Percentiles rank a stretch among this genome's conserved stretches.
Conservation (phyloP, 2,329 filamentous ascomycete genomes). For the Thermothelomyces thermophilus region DNA sequence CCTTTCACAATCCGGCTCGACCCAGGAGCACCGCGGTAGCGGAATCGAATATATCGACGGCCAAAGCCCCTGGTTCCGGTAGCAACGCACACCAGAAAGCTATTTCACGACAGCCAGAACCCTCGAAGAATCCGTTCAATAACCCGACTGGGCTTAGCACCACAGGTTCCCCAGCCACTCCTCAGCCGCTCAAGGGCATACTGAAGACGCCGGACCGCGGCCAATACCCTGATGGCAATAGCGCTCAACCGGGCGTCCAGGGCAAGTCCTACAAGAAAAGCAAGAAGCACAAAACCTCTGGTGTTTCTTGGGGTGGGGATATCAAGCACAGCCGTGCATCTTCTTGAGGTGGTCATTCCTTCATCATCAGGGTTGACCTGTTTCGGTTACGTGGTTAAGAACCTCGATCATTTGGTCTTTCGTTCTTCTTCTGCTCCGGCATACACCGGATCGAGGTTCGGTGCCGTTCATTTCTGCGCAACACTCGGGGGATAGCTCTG, state of each 20-base stretch:
- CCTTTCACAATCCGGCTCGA: background rate
- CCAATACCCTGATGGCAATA: too few relatives aligned
- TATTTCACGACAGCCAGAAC: too few relatives aligned
- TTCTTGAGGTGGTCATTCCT: background rate
- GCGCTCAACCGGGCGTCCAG: background rate
- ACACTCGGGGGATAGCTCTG: background rate
- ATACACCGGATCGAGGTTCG: background rate
- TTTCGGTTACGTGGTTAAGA: background rate
- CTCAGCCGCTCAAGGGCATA: slow-evolving; percentile 12
- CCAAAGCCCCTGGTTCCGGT: background rate
- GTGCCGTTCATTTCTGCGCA: background rate
- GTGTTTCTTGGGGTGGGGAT: background rate
- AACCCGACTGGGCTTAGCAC: background rate
- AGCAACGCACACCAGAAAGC: too few relatives aligned
- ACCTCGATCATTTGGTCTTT: background rate
- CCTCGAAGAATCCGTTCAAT: background rate
- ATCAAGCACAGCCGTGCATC: slow-evolving; percentile 1
- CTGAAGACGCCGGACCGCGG: slow-evolving; percentile 14
- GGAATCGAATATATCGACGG: background rate
- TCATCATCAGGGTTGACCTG: too few relatives aligned
- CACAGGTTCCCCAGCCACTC: background rate
- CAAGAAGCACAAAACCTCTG: slow-evolving; percentile 2
- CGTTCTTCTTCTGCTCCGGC: background rate
- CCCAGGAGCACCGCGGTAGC: background rate
- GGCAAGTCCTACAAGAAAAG: slow-evolving; percentile 3